Base-by-base conservation (phyloP, 768 basidiomycete species). In the Amanita exitialis region DNA sequence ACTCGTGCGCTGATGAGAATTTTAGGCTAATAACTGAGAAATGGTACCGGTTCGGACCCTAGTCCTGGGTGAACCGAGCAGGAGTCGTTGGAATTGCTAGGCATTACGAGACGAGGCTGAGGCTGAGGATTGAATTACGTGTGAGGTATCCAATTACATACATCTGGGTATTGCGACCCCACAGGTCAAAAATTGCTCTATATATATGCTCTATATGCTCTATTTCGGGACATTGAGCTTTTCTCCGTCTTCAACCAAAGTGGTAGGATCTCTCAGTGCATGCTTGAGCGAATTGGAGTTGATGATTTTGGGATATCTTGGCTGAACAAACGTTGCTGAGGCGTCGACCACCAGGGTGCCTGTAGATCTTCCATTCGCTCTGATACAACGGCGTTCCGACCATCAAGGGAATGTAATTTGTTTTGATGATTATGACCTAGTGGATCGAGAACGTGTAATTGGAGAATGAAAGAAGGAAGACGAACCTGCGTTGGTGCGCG, bases 401-500 rank as follows among this genome's bases (percentile, higher is more conserved):
- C 94, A 51, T 85, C 79, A 15, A 75, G 67, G 56, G 85, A 79
- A 0, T 71, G 68, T 2, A 94, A 69, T 39, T 74, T 2, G 86
- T 83, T 56, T 79, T 82, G 51, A 97, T 77, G 15, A 95, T 77
- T 43, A 97, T 74, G 64, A 93, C 95, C 83, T 96, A 66, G 12
- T 13, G 13, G 32, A 21, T 16, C 13, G 39, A 20, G 10, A 41
- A 41, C 10, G 39, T 13, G 10, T 4, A 1, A 3, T 12, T 41
- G 10, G 13, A 20, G 9, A 8, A 30, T 16, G 16, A 18, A 16
- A 10, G 6, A 4, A 20, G 43, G 13, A 21, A 47, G 38, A 53
- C 67, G 37, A 55, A 83, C 89, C 73, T 90, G 79, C 2, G 90
- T 91, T 0, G 95, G 95, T 1, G 90, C 86, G 47, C 78, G 81